A percentile compares a stretch with the other conserved stretches of the same genome.
Evolutionary conservation across 1,284 basidiomycete species (phyloP).

Genomic region (Rhodotorula sp.): DNA sequence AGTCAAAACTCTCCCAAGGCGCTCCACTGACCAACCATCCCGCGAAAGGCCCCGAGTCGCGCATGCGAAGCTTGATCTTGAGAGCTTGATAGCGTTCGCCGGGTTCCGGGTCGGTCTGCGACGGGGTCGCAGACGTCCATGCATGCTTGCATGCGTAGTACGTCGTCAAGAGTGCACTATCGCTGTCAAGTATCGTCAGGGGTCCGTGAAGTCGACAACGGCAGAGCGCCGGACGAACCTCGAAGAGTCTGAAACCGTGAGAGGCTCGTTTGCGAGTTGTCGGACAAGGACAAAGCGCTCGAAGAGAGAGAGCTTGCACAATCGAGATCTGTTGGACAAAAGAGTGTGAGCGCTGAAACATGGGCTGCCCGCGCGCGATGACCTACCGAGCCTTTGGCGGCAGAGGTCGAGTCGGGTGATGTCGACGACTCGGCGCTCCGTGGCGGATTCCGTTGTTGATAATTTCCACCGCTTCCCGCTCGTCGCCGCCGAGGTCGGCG

Average conservation of each 20-base stretch:
- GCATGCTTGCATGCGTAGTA: no score
- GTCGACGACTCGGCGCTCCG: conserved; percentile 64
- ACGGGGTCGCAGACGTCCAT: conserved; percentile 44
- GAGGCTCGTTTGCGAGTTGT: no score
- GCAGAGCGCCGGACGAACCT: no score
- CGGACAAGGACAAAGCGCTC: background rate
- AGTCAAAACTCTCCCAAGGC: conserved; percentile 58
- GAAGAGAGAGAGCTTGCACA: conserved; percentile 52
- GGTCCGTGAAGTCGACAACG: no score
- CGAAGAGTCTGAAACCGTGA: no score
- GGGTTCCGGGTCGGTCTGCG: conserved; percentile 53
- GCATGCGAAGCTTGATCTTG: background rate
- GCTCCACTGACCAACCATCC: conserved; percentile 63
- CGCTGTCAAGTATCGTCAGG: no score
- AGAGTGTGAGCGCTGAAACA: background rate
- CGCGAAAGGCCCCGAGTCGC: conserved; percentile 56
- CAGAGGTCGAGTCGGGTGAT: conserved; percentile 51
- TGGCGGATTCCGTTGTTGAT: conserved; percentile 73
- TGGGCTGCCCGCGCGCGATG: background rate
- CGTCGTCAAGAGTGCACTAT: no score
- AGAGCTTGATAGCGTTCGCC: background rate
- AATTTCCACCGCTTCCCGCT: conserved; percentile 62
- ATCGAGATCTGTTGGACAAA: conserved; percentile 52
- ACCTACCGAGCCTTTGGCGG: conserved; percentile 62
- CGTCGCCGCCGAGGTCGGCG: conserved; percentile 49